phyloP scores from a whole-genome alignment of 1,139 yeast genomes.

The Scheffersomyces parashehatae region DNA sequence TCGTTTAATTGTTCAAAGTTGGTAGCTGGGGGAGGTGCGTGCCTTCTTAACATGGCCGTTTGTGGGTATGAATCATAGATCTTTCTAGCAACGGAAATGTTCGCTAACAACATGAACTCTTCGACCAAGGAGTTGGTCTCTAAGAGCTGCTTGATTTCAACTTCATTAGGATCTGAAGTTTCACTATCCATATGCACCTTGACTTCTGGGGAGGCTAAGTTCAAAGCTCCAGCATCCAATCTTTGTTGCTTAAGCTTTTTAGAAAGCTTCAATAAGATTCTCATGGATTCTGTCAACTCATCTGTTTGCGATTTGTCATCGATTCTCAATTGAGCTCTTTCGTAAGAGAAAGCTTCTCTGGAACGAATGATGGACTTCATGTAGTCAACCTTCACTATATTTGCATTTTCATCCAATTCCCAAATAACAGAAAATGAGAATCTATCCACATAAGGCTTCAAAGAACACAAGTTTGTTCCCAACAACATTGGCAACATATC shows the following conservation, averaged over 20 bases:
- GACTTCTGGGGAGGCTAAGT: conserved; percentile 96
- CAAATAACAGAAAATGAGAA: conserved; percentile 94
- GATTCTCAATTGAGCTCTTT: conserved; percentile 86
- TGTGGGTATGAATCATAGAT: conserved; percentile 94
- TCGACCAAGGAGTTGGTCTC: conserved; percentile 96
- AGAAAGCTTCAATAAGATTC: conserved; percentile 74
- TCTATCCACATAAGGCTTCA: conserved; percentile 93
- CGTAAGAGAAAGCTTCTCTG: conserved; percentile 93
- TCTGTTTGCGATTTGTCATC: conserved; percentile 80
- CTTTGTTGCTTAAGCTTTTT: conserved; percentile 83
- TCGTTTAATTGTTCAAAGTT: conserved; percentile 89
- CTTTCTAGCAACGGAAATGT: conserved; percentile 91
- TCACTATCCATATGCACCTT: conserved; percentile 97
- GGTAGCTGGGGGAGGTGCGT: conserved; percentile 93
- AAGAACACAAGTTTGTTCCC: conserved; percentile 94
- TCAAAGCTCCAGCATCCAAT: conserved; percentile 93
- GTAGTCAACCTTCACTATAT: conserved; percentile 77
- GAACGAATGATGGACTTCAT: conserved; percentile 90
- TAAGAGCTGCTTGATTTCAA: conserved; percentile 81
- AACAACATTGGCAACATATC: conserved; percentile 97
- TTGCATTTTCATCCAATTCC: conserved; percentile 88
- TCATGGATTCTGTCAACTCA: conserved; percentile 86
- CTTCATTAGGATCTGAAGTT: conserved; percentile 95
- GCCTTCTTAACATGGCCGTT: conserved; percentile 97
- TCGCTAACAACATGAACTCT: conserved; percentile 97